A percentile compares a stretch with the other conserved stretches of the same genome.
phyloP scores from a whole-genome alignment of 1,139 yeast species.

The Kodamaea suecica region DNA sequence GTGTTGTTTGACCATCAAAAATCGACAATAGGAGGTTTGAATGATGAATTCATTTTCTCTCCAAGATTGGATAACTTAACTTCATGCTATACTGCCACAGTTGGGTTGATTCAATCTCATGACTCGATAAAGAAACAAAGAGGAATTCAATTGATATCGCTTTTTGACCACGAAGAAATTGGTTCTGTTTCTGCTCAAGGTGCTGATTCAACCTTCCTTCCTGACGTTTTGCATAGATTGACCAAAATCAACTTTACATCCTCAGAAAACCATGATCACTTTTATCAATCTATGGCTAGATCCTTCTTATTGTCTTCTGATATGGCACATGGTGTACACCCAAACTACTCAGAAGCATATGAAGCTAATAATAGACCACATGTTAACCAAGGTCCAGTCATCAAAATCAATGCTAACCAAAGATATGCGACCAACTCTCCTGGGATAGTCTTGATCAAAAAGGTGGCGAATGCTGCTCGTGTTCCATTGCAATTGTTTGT shows the following conservation, averaged over 20 bases:
- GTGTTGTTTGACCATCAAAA: constrained; percentile 84
- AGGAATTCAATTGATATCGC: constrained; percentile 68
- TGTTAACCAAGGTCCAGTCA: constrained; percentile 86
- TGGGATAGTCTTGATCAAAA: constrained; percentile 76
- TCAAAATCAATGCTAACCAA: constrained; percentile 92
- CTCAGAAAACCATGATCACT: constrained; percentile 20
- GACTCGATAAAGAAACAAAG: constrained; percentile 40
- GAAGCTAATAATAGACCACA: constrained; percentile 78
- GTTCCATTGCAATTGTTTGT: constrained; percentile 83
- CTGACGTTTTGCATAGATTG: constrained; percentile 69
- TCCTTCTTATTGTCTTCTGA: constrained; percentile 91
- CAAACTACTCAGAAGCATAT: constrained; percentile 75
- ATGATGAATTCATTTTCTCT: constrained; percentile 86
- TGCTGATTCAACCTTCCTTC: constrained; percentile 88
- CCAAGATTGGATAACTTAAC: constrained; percentile 92
- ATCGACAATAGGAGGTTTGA: constrained; percentile 80
- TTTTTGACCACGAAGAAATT: constrained; percentile 94
- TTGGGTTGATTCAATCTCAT: constrained; percentile 61
- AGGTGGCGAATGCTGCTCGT: constrained; percentile 61
- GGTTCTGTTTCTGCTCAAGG: constrained; percentile 96
- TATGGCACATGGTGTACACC: constrained; percentile 97
- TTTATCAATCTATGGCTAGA: constrained; percentile 67
- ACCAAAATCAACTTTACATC: constrained; percentile 39
- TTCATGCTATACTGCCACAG: constrained; percentile 77
- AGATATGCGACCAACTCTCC: constrained; percentile 92